phyloP scores from a whole-genome alignment of 2,329 filamentous ascomycete species.

The Fusarium cicatricum region DNA sequence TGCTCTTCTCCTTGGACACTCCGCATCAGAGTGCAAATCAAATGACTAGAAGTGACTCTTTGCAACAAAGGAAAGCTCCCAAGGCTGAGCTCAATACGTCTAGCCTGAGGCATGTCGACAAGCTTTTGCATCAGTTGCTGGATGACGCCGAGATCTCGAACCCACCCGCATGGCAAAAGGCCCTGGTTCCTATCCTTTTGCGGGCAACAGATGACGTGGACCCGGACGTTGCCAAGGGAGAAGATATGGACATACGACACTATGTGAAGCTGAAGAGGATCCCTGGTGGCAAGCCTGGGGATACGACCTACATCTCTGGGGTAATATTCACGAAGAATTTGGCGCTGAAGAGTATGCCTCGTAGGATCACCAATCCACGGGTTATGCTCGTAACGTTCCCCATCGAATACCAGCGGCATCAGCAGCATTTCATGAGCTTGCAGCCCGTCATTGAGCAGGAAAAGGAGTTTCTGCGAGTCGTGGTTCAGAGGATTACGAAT shows the following conservation, averaged over 20 bases:
- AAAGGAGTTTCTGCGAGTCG: slow-evolving; percentile 88
- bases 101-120: slow-evolving; percentile 87
- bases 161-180: slow-evolving; percentile 83
- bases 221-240: slow-evolving; percentile 87
- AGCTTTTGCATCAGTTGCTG: slow-evolving; percentile 83
- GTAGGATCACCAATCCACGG: slow-evolving; percentile 82
- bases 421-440: slow-evolving; percentile 93
- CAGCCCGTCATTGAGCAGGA: slow-evolving; percentile 97
- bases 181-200: slow-evolving; percentile 87
- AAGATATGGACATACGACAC: slow-evolving; percentile 96
- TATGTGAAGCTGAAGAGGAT: slow-evolving; percentile 99
- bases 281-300: slow-evolving; percentile 85
- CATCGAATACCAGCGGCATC: slow-evolving; percentile 92
- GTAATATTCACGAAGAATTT: slow-evolving; percentile 98
- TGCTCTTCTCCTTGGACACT: slow-evolving; percentile 57
- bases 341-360: slow-evolving; percentile 94
- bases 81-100: slow-evolving; percentile 87
- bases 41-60: slow-evolving; percentile 81
- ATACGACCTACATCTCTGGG: slow-evolving; percentile 96
- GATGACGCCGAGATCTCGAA: slow-evolving; percentile 79
- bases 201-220: slow-evolving; percentile 94
- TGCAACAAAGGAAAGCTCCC: slow-evolving; percentile 76
- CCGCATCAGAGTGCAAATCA: slow-evolving; percentile 55
- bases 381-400: slow-evolving; percentile 95
- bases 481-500: slow-evolving; percentile 90